Base-by-base conservation (phyloP, 805 yeast species). In the Metschnikowia hibisci region DNA sequence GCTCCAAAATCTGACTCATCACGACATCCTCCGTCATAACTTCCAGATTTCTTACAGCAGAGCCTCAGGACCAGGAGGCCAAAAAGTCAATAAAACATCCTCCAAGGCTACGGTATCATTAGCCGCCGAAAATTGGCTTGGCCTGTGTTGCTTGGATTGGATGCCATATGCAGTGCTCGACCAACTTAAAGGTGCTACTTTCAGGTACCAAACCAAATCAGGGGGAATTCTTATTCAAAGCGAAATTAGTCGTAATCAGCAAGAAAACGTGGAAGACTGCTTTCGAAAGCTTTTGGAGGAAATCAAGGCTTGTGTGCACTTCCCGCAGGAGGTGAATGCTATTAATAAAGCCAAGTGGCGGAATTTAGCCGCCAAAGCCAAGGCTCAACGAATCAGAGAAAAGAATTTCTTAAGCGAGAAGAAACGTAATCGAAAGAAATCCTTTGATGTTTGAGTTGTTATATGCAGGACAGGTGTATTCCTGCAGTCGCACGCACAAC, bases 1-100 rank as follows among this genome's bases (percentile, higher is more conserved):
- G 84, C 53, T 78, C 6, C 43, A 51, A 3, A 32, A 40, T 0
- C 61, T 71, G 43, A 48, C 54, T 1, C 53, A 56, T 6, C 25
- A 46, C 1, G 43, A 57, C 6, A 66, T 82, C 2, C 87, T 86
- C 1, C 57, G 64, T 11, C 49, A 59, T 13, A 52, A 60, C 12
- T 81, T 82, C 52, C 62, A 64, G 2, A 56, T 75, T 2, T 49
- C 69, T 4, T 82, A 63, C 55, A 67, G 79, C 41, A 61, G 90
- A 45, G 76, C 93, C 0, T 78, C 89, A 27, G 95, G 95, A 0
- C 87, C 95, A 0, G 95, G 96, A 1, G 96, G 96, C 0, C 95
- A 87, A 53, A 83, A 87, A 55, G 95, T 87, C 9, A 87, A 87
- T 60, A 87, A 87, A 53, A 71, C 81, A 8, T 73, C 75, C 25